Evolutionary conservation across 106 monocot genomes (phyloP).

Genomic region (Platanthera zijinensis): DNA sequence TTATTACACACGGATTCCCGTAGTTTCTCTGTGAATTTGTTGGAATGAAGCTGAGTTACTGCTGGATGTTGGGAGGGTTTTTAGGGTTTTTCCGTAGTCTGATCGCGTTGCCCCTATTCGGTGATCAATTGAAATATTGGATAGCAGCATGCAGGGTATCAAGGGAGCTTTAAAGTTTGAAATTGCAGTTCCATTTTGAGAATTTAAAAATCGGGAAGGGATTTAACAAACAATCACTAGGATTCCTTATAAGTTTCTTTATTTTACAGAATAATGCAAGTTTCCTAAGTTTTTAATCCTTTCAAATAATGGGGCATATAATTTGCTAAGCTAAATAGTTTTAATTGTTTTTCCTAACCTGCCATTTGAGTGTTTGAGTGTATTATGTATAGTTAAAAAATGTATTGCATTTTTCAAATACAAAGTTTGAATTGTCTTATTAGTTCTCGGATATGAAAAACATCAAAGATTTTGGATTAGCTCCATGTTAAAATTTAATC

Average conservation of each 20-base stretch:
- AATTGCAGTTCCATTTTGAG: not conserved
- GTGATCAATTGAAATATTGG: not conserved
- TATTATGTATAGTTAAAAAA: not conserved
- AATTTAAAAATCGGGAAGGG: not conserved
- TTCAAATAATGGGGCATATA: not conserved
- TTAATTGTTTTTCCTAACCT: not conserved
- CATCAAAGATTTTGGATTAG: no score
- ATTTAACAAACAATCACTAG: not conserved
- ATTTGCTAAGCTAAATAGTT: not conserved
- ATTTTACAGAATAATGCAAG: not conserved
- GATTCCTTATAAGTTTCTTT: not conserved
- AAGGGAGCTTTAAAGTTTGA: not conserved
- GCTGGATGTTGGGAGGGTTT: not conserved
- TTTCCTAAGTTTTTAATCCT: not conserved
- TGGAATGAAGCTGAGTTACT: not conserved
- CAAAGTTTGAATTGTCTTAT: no score
- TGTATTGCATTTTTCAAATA: no score
- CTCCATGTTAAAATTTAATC: no score
- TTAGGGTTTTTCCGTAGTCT: not conserved
- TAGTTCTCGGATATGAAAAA: no score
- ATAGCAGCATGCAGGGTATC: not conserved
- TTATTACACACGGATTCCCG: not conserved
- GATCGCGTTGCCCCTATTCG: not conserved
- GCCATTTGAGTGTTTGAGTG: not conserved
- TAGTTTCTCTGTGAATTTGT: not conserved